Base-by-base conservation (phyloP, 192 early-diverging fungal species). In the Allomyces javanicus region DNA sequence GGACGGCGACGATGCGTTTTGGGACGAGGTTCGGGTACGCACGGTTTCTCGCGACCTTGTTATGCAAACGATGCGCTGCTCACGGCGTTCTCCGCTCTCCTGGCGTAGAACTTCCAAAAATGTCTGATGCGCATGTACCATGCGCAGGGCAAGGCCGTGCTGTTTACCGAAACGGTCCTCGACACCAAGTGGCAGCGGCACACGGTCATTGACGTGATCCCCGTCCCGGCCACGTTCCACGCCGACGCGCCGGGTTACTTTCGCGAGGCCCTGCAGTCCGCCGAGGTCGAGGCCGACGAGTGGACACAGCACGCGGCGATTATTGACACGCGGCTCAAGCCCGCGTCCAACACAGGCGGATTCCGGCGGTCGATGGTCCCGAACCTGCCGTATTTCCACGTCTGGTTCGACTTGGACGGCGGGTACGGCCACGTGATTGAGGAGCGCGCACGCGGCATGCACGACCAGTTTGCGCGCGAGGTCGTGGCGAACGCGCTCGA, bases 391-490 rank as follows among this genome's bases (percentile, higher is more conserved):
- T 99, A 92, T 71, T 94, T 99, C 72, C 96, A 99, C 66, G 90
- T 97, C 2, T 99, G 96, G 96, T 90, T 91, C 69, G 85, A 89
- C 63, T 85, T 88, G 10, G 82, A 91, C 68, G 81, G 85, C 40
- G 92, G 96, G 2, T 82, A 85, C 67, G 96, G 94, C 9, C 96
- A 99, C 74, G 89, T 99, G 22, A 99, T 99, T 78, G 96, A 99
- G 68, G 84, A 92, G 50, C 17, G 50, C 0, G 50, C 50, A n/a
- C 50, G 50, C 17, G 50, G 50, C 1, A 58, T 58, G 50, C 17
- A 58, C 50, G 17, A 58, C 17, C 12, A 14, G 21, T 58, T 58
- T 58, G 50, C 21, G 50, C 50, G 50, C 50, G 50, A 58, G 50
- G 21, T n/a, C 17, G 17, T 58, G 50, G 50, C 21, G 17, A n/a